phyloP scores from a whole-genome alignment of 768 basidiomycete genomes.

The Russula virescens region DNA sequence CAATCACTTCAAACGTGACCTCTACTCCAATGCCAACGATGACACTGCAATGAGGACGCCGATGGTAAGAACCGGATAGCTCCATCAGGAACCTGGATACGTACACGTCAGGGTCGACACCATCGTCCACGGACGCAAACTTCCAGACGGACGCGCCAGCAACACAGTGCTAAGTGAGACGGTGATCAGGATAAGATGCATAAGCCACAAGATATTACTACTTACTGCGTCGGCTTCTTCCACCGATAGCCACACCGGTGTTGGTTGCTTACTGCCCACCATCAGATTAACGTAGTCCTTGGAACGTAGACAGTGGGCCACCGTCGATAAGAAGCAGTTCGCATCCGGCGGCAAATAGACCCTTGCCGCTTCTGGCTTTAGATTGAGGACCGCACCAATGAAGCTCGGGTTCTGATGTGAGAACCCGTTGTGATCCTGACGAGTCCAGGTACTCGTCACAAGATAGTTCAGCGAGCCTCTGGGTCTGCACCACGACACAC shows the following conservation, averaged over 20 bases:
- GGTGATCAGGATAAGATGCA: slow-evolving; percentile 7
- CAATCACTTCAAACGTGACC: slow-evolving; percentile 83
- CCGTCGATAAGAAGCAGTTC: slow-evolving; percentile 77
- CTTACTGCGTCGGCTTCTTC: slow-evolving; percentile 67
- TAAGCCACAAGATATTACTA: neutral
- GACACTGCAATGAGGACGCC: slow-evolving; percentile 39
- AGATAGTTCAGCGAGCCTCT: slow-evolving; percentile 51
- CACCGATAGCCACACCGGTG: slow-evolving; percentile 68
- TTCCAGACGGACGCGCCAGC: slow-evolving; percentile 87
- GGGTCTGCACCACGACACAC: slow-evolving; percentile 68
- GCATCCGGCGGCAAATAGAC: slow-evolving; percentile 90
- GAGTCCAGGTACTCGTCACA: slow-evolving; percentile 82
- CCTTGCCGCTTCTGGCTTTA: slow-evolving; percentile 65
- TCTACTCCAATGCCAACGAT: slow-evolving; percentile 86
- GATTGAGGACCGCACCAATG: slow-evolving; percentile 77
- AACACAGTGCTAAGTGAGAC: slow-evolving; percentile 59
- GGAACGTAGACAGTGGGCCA: slow-evolving; percentile 76
- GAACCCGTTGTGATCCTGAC: slow-evolving; percentile 87
- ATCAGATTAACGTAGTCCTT: slow-evolving; percentile 86
- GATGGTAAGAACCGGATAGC: neutral
- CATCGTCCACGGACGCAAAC: slow-evolving; percentile 70
- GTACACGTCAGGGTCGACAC: slow-evolving; percentile 65
- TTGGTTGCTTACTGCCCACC: slow-evolving; percentile 55
- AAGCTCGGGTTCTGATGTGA: slow-evolving; percentile 85
- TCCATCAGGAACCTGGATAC: slow-evolving; percentile 20